phyloP scores from a whole-genome alignment of 352 stramenopile genomes.

The Salisapilia sapeloensis region DNA sequence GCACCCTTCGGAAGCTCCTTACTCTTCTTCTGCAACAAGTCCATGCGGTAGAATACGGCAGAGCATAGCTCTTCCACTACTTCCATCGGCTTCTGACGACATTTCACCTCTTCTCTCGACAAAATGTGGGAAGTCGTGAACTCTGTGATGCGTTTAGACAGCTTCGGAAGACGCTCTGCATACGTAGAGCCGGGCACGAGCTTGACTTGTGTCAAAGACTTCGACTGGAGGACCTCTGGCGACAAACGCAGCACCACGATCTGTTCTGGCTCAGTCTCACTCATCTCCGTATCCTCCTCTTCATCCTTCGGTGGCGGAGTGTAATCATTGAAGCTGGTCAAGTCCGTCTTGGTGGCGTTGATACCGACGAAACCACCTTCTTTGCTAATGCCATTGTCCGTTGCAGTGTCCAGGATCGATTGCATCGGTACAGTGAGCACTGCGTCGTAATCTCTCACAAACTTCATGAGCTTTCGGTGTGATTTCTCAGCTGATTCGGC shows the following conservation, averaged over 20 bases:
- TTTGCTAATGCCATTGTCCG: constrained; percentile 66
- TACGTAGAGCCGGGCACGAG: too few relatives aligned
- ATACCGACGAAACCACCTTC: constrained; percentile 67
- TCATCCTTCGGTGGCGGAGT: constrained; percentile 7
- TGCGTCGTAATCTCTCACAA: constrained; percentile 85
- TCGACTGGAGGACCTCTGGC: too few relatives aligned
- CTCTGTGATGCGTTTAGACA: constrained; percentile 59
- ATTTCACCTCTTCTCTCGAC: constrained; percentile 25
- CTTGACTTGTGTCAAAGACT: too few relatives aligned
- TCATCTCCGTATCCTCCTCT: constrained; percentile 2
- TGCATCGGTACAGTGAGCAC: constrained; percentile 71
- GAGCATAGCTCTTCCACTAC: constrained; percentile 83
- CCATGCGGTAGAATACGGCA: constrained; percentile 93
- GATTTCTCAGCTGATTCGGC: constrained; percentile 96
- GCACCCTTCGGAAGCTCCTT: constrained; percentile 86
- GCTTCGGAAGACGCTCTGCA: constrained; percentile 23
- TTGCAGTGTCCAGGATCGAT: constrained; percentile 78
- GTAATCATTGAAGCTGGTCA: constrained; percentile 26
- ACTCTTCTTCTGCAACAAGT: constrained; percentile 39
- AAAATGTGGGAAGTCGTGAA: constrained; percentile 61
- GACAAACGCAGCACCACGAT: too few relatives aligned
- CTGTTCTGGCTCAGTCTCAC: neutral
- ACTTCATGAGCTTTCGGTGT: constrained; percentile 97
- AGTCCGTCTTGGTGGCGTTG: constrained; percentile 41
- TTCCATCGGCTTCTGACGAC: constrained; percentile 49